phyloP scores from a whole-genome alignment of 208 protist genomes.

The Jaenimonas drosophilae region DNA sequence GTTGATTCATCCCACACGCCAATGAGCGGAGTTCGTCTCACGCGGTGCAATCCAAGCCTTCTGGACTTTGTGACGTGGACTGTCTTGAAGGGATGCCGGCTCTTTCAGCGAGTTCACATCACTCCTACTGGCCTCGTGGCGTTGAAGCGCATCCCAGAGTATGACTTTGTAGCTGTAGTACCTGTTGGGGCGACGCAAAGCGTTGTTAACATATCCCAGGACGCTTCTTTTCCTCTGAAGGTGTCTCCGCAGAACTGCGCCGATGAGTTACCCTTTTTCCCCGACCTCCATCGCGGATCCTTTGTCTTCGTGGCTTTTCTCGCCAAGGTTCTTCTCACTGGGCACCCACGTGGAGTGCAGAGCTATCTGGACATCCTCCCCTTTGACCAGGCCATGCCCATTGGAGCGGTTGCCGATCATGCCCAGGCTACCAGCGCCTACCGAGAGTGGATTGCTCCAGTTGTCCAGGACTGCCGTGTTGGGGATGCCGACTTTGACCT shows the following conservation, averaged over 20 bases:
- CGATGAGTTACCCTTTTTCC: constrained; percentile 65
- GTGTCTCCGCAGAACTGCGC: constrained; percentile 50
- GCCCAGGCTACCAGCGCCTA: constrained; percentile 61
- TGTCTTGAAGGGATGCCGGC: constrained; percentile 70
- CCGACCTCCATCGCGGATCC: constrained; percentile 60
- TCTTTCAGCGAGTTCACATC: constrained; percentile 82
- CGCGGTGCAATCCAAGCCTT: constrained; percentile 72
- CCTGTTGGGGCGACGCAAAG: constrained; percentile 71
- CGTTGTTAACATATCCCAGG: constrained; percentile 46
- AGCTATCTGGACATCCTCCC: constrained; percentile 81
- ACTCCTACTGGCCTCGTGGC: constrained; percentile 67
- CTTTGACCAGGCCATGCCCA: constrained; percentile 63
- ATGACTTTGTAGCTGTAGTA: constrained; percentile 80
- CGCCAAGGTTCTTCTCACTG: constrained; percentile 48
- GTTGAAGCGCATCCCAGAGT: constrained; percentile 68
- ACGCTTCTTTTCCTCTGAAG: constrained; percentile 53
- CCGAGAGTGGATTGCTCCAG: constrained; percentile 32
- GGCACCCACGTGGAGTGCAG: constrained; percentile 55
- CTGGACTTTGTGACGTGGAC: constrained; percentile 87
- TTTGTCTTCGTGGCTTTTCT: constrained; percentile 71
- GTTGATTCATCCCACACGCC: background rate
- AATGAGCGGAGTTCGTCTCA: constrained; percentile 43
- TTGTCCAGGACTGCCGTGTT: constrained; percentile 45
- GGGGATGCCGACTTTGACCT: constrained; percentile 53
- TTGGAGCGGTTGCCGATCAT: constrained; percentile 48